Conservation (phyloP, 805 yeast species). For the Yarrowia yakushimensis region DNA sequence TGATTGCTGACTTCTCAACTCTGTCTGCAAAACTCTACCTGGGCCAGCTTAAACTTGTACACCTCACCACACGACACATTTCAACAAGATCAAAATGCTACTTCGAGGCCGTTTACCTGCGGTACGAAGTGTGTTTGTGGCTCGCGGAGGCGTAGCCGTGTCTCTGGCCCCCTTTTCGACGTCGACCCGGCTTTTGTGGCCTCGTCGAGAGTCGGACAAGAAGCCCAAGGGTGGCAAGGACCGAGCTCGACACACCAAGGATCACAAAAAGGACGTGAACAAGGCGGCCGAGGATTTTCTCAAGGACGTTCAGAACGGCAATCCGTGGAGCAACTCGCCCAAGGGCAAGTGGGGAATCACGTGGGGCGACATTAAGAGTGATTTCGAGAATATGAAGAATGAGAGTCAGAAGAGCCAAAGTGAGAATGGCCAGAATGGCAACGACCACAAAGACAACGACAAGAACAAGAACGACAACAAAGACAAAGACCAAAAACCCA, state of each 20-base stretch:
- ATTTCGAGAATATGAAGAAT: background rate
- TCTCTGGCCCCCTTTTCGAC: background rate
- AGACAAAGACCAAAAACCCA: background rate
- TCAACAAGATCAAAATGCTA: background rate
- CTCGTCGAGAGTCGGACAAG: conserved; percentile 18
- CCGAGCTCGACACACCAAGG: background rate
- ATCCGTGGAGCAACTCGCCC: conserved; percentile 15
- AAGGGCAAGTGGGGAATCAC: background rate
- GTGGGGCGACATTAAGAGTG: conserved; percentile 25
- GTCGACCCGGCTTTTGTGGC: background rate
- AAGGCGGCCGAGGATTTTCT: conserved; percentile 6
- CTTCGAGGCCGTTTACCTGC: conserved; percentile 23
- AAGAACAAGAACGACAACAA: background rate
- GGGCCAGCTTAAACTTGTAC: background rate
- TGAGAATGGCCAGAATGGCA: background rate
- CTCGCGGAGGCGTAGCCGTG: background rate
- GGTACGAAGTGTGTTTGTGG: conserved; percentile 15
- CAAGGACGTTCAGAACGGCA: conserved; percentile 1
- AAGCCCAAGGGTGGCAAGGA: conserved; percentile 21
- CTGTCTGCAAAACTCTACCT: background rate
- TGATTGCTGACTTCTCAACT: background rate
- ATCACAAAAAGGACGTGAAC: background rate
- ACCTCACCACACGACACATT: background rate
- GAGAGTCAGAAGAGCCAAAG: background rate
- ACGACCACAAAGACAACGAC: background rate